These are phyloP conservation scores for Didymella segeticola DNA, from an alignment of 2,329 filamentous ascomycete species.

Conservation along the genomic window DNA sequence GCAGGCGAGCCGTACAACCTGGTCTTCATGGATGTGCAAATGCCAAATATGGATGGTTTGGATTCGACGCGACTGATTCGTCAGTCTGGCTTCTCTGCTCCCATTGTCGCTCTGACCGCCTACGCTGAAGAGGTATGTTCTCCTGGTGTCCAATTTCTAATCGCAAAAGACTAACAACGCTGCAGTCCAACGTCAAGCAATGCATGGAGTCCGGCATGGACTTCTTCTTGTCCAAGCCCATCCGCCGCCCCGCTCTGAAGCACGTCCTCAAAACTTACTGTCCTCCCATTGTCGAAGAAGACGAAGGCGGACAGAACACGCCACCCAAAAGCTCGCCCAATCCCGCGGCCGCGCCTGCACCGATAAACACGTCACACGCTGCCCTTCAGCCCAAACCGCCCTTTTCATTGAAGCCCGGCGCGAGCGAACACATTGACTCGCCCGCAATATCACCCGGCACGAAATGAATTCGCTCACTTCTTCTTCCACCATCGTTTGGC, in stretches of 20 bases:
- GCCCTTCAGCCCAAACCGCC: not conserved
- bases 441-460: slow-evolving; percentile 17
- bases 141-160: not conserved
- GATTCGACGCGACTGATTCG: slow-evolving; percentile 86
- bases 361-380: not conserved
- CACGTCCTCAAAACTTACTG: slow-evolving; percentile 83
- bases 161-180: slow-evolving; percentile 13
- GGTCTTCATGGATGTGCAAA: slow-evolving; percentile 95
- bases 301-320: slow-evolving; percentile 51
- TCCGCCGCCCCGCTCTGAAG: slow-evolving; percentile 83
- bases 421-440: slow-evolving; percentile 9
- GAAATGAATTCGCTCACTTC: slow-evolving; percentile 3
- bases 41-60: slow-evolving; percentile 91
- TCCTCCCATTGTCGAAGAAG: slow-evolving; percentile 80
- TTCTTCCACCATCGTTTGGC: slow-evolving; percentile 2
- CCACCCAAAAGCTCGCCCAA: slow-evolving; percentile 20
- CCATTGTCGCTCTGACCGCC: slow-evolving; percentile 89
- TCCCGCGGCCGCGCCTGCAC: not conserved
- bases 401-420: slow-evolving; percentile 2
- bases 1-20: slow-evolving; percentile 77
- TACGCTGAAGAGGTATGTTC: slow-evolving; percentile 84
- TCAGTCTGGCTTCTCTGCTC: slow-evolving; percentile 82
- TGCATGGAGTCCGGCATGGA: slow-evolving; percentile 89
- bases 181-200: slow-evolving; percentile 41
- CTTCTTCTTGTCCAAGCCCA: slow-evolving; percentile 79